Evolutionary conservation across 208 protist genomes (phyloP).

Genomic region (Leptomonas seymouri): DNA sequence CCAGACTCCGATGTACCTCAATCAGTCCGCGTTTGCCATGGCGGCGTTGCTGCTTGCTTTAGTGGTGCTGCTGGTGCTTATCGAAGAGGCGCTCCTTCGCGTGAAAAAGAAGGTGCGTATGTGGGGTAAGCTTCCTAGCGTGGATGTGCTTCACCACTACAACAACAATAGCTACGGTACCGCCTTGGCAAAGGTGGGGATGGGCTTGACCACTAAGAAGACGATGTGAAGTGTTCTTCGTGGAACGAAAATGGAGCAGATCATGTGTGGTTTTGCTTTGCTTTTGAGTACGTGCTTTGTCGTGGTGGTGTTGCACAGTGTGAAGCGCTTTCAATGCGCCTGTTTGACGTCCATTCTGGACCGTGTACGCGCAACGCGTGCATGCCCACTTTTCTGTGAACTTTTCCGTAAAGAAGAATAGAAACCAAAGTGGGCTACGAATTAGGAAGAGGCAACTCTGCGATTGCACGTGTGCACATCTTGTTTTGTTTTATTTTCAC

Average conservation of each 20-base stretch:
- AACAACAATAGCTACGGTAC: conserved; percentile 65
- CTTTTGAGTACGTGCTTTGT: too few relatives aligned
- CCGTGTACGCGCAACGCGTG: too few relatives aligned
- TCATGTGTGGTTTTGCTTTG: too few relatives aligned
- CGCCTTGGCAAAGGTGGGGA: conserved; percentile 27
- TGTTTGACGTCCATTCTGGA: too few relatives aligned
- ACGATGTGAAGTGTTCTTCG: not conserved
- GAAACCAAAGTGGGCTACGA: too few relatives aligned
- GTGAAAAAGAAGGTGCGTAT: conserved; percentile 42
- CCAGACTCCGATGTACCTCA: conserved; percentile 15
- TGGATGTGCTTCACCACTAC: conserved; percentile 60
- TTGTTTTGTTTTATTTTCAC: too few relatives aligned
- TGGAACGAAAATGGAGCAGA: not conserved
- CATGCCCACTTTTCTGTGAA: too few relatives aligned
- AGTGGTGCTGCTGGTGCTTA: conserved; percentile 45
- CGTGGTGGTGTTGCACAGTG: too few relatives aligned
- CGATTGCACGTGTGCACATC: too few relatives aligned
- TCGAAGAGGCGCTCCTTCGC: conserved; percentile 46
- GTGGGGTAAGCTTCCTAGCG: conserved; percentile 50
- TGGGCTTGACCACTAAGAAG: conserved; percentile 25
- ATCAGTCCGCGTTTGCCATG: conserved; percentile 30
- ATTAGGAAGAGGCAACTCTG: too few relatives aligned
- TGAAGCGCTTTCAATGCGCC: too few relatives aligned
- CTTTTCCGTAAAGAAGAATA: too few relatives aligned
- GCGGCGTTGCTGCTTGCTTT: conserved; percentile 35